phyloP scores from a whole-genome alignment of 2,329 filamentous ascomycete genomes.

The Fusarium euwallaceae region DNA sequence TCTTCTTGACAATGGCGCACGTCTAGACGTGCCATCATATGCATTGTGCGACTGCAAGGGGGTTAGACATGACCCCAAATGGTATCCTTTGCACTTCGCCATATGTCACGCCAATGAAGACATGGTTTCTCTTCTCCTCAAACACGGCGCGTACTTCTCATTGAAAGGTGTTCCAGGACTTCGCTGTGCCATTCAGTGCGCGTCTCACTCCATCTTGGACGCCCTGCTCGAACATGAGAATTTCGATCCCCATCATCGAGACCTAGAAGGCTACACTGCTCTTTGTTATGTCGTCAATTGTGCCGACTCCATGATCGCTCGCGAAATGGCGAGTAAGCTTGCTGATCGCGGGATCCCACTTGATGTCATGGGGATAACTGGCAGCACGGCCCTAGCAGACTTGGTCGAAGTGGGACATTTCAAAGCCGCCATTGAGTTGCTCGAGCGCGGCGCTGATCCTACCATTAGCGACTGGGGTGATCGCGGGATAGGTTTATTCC shows the following conservation, averaged over 20 bases:
- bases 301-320: not conserved
- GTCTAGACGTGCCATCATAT: not conserved
- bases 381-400: not conserved
- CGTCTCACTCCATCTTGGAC: not conserved
- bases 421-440: not conserved
- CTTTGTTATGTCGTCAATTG: not conserved
- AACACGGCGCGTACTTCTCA: not conserved
- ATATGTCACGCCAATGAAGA: not conserved
- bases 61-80: not conserved
- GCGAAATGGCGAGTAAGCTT: not conserved
- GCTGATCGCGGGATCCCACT: not conserved
- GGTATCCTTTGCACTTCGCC: not conserved
- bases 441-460: not conserved
- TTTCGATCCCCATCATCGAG: slow-evolving; percentile 4
- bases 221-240: not conserved
- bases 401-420: not conserved
- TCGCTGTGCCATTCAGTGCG: not conserved
- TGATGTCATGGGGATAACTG: not conserved
- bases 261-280: not conserved
- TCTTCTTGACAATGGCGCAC: not conserved
- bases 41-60: not conserved
- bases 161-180: not conserved
- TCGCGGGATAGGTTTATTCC: not conserved
- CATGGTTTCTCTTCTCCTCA: not conserved
- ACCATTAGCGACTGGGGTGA: not conserved